phyloP scores from a whole-genome alignment of 164 flowering plant species.

The Dillenia suffruticosa region DNA sequence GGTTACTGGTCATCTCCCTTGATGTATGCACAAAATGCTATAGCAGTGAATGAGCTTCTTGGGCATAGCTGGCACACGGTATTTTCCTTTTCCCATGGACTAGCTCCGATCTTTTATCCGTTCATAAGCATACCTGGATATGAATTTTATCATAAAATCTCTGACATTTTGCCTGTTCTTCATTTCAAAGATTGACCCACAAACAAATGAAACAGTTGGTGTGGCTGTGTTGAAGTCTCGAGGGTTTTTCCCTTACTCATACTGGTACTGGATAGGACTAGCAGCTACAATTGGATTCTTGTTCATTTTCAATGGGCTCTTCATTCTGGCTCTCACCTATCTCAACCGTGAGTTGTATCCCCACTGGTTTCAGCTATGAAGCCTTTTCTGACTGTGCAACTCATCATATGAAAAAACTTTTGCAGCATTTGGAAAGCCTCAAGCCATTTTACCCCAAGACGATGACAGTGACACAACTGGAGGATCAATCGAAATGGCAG shows the following conservation, averaged over 20 bases:
- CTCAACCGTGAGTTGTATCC: conserved; percentile 22
- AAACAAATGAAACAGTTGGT: conserved; percentile 16
- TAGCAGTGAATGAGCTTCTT: conserved; percentile 37
- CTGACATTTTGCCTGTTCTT: no score
- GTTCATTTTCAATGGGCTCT: conserved; percentile 19
- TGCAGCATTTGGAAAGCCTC: conserved; percentile 33
- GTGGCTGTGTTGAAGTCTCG: conserved; percentile 19
- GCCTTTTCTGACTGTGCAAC: no score
- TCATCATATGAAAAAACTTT: no score
- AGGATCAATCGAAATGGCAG: conserved; percentile 14
- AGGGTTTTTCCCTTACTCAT: conserved; percentile 23
- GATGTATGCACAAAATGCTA: conserved; percentile 42
- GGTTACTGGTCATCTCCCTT: conserved; percentile 44
- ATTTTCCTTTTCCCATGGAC: no score
- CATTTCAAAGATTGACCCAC: conserved; percentile 1
- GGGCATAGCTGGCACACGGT: conserved; percentile 30
- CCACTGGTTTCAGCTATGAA: not conserved
- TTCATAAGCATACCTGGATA: no score
- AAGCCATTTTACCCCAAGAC: conserved; percentile 20
- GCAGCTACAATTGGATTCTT: conserved; percentile 25
- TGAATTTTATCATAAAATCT: no score
- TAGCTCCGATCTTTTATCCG: no score
- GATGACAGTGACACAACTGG: conserved; percentile 11
- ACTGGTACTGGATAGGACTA: conserved; percentile 35
- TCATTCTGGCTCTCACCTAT: conserved; percentile 18